Percentiles rank a stretch among this genome's conserved stretches.
phyloP scores from a whole-genome alignment of 768 basidiomycete species.

The Kwoniella europaea region DNA sequence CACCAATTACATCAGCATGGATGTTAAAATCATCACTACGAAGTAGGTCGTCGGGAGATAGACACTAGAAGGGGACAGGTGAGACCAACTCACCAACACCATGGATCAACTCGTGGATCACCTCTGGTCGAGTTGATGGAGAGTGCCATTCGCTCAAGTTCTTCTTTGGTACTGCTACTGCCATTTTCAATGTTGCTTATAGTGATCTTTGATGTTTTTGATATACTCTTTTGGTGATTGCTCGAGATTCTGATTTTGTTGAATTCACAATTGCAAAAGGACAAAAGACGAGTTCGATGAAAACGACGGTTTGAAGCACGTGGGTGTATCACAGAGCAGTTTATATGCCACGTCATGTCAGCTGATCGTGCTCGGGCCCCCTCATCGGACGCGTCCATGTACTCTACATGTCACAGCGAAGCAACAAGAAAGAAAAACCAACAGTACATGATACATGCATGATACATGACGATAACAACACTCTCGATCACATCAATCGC shows the following conservation, averaged over 20 bases:
- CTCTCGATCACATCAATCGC: neutral
- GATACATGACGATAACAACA: neutral
- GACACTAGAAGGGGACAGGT: too few relatives aligned
- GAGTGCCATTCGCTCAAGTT: constrained; percentile 54
- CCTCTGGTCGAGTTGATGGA: constrained; percentile 77
- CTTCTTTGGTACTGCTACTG: constrained; percentile 43
- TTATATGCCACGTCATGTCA: constrained; percentile 14
- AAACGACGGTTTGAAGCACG: constrained; percentile 26
- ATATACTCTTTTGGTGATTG: neutral
- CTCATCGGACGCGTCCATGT: constrained; percentile 16
- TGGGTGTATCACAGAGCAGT: constrained; percentile 8
- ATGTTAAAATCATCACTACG: too few relatives aligned
- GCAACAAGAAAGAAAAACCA: constrained; percentile 5
- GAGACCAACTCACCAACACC: constrained; percentile 52
- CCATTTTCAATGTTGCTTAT: neutral
- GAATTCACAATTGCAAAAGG: neutral
- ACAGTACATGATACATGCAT: too few relatives aligned
- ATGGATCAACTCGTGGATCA: constrained; percentile 77
- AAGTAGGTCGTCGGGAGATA: too few relatives aligned
- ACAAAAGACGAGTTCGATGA: constrained; percentile 11
- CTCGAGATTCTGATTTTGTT: neutral
- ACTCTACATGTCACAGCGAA: neutral
- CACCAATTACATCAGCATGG: too few relatives aligned
- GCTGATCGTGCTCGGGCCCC: constrained; percentile 4
- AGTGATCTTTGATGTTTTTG: neutral